Evolutionary conservation across 192 early-diverging fungal species (phyloP), one percentile per base, ranked within the genome.

Genomic region (Backusella tuberculispora): DNA sequence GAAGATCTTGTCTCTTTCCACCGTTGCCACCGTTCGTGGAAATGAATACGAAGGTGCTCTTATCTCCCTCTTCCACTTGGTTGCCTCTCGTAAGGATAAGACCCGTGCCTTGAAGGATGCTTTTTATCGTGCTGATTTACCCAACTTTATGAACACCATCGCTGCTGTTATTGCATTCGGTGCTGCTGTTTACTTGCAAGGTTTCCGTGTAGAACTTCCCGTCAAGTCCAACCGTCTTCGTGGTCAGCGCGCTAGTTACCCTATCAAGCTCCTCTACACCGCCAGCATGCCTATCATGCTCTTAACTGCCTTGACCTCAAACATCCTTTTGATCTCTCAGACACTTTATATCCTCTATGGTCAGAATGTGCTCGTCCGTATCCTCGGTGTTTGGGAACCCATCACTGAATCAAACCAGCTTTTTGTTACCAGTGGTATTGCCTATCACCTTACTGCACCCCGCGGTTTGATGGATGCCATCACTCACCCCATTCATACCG

Each of bases 231-330:
- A 92, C 71, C 85, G 91, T 53, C 90, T 94, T 84, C 96, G 97
- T 85, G 98, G 98, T 66, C 98, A 99, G 85, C 92, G 94, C 74
- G 95, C 95, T 19, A 90, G 94, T 74, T 99, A 97, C 87, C 98
- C 98, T 66, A 90, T 99, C 92, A 99, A 99, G 91, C 89, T 99
- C 65, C 99, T 99, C 87, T 99, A 99, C 88, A 99, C 98, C 41
- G 97, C 97, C 75, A 98, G 97, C 88, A 99, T 99, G 98, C 95
- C 98, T 66, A 97, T 99, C 80, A 99, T 99, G 98, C 91, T 98
- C 73, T 96, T 98, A 85, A 97, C 96, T 37, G 95, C 98, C 48
- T 87, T 99, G 72, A 92, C 94, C 64, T 96, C 96, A 66, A 95
- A 99, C 78, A 88, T 97, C 73, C 99, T 97, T 83, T 93, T 99